Evolutionary conservation across 371 early-diverging fungal genomes (phyloP).

Genomic region (Umbelopsis sp.): DNA sequence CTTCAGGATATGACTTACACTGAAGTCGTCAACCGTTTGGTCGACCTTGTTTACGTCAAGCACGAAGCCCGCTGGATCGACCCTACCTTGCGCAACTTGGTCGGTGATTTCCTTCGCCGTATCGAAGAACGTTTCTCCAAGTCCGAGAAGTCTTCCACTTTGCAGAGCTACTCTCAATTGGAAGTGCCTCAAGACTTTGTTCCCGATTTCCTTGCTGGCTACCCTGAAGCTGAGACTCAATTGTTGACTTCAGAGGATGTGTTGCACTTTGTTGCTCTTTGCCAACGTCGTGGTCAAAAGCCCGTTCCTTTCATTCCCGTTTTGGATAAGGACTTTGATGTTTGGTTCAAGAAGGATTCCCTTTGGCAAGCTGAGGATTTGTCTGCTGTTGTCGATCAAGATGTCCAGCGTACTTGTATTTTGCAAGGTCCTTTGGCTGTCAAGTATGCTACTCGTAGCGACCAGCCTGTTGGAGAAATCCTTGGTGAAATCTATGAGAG

Average conservation of each 20-base stretch:
- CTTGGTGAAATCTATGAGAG: conserved; percentile 86
- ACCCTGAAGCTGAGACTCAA: conserved; percentile 77
- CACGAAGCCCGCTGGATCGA: conserved; percentile 91
- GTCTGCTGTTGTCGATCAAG: conserved; percentile 89
- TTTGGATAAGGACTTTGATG: conserved; percentile 90
- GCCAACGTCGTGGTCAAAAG: conserved; percentile 84
- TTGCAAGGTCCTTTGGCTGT: conserved; percentile 95
- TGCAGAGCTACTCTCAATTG: conserved; percentile 77
- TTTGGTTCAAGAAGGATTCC: conserved; percentile 97
- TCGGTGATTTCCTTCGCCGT: conserved; percentile 88
- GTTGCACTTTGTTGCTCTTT: conserved; percentile 84
- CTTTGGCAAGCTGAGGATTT: conserved; percentile 96
- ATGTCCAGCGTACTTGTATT: conserved; percentile 92
- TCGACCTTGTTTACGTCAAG: conserved; percentile 82
- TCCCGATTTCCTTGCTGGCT: conserved; percentile 78
- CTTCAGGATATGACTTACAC: conserved; percentile 93
- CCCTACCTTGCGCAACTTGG: conserved; percentile 75
- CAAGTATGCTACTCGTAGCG: conserved; percentile 72
- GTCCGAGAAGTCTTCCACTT: conserved; percentile 54
- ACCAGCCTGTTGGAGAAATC: conserved; percentile 92
- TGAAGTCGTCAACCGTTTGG: conserved; percentile 85
- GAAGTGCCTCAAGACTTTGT: conserved; percentile 70
- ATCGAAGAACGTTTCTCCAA: conserved; percentile 91
- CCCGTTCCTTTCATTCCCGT: conserved; percentile 94
- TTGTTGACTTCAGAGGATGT: conserved; percentile 92